These are phyloP conservation scores for Excoecaria agallocha DNA, from an alignment of 345 rosid species.

Conservation along the genomic window DNA sequence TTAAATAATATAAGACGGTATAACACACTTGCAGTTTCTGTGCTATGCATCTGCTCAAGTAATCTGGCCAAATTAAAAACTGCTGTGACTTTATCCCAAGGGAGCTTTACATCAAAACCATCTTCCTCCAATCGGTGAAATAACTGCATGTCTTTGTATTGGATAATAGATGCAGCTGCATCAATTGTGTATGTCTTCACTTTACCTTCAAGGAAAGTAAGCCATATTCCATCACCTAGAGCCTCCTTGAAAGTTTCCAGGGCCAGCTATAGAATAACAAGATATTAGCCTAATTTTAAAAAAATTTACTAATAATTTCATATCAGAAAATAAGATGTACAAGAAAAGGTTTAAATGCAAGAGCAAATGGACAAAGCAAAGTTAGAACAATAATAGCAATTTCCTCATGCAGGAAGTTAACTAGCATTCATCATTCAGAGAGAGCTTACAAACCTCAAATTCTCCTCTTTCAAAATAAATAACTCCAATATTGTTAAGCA, in stretches of 20 bases:
- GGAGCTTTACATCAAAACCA: conserved; percentile 61
- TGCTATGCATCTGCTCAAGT: conserved; percentile 76
- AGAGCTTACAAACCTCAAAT: conserved; percentile 64
- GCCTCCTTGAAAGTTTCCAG: conserved; percentile 78
- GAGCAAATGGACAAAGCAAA: background rate
- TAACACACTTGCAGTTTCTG: conserved; percentile 63
- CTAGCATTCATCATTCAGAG: conserved; percentile 6
- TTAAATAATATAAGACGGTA: conserved; percentile 80
- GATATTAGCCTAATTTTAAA: conserved; percentile 7
- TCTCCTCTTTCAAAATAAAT: conserved; percentile 94
- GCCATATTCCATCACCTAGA: conserved; percentile 91
- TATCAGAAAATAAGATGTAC: background rate
- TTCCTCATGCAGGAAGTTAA: background rate
- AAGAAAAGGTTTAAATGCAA: background rate
- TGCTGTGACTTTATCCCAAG: conserved; percentile 86
- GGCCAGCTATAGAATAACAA: conserved; percentile 54
- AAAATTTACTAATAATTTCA: background rate
- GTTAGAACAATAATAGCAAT: conserved; percentile 1
- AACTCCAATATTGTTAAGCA: conserved; percentile 89
- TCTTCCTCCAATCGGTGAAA: conserved; percentile 66
- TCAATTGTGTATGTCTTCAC: conserved; percentile 45
- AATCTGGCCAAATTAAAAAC: conserved; percentile 90
- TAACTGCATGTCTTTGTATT: conserved; percentile 64
- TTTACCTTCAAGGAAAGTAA: conserved; percentile 53
- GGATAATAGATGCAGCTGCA: conserved; percentile 50